These are phyloP conservation scores for Pythium biforme DNA, from an alignment of 352 stramenopile species.

Conservation along the genomic window DNA sequence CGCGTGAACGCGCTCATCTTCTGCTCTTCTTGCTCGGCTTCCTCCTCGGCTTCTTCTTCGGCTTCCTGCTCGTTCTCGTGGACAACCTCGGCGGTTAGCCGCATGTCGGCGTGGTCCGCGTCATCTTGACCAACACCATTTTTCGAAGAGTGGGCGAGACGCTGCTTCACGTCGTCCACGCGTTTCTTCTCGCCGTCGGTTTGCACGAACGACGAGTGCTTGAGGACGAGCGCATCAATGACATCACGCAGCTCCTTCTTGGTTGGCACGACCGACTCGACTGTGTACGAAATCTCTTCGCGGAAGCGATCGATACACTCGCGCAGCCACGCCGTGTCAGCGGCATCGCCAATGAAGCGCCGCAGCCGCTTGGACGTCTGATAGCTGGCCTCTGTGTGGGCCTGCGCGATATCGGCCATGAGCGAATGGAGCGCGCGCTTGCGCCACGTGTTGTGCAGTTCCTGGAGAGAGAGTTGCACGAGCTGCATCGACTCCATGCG, in stretches of 20 bases:
- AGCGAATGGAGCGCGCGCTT: conserved; percentile 94
- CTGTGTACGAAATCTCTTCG: conserved; percentile 77
- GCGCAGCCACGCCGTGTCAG: conserved; percentile 50
- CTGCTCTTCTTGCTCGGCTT: conserved; percentile 89
- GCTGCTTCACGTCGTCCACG: conserved; percentile 56
- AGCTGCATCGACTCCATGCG: conserved; percentile 99
- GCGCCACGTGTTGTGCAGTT: conserved; percentile 98
- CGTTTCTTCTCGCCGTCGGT: conserved; percentile 46
- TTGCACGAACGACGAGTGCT: conserved; percentile 61
- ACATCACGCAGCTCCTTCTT: conserved; percentile 75
- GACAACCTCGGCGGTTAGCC: conserved; percentile 82
- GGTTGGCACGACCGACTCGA: conserved; percentile 59
- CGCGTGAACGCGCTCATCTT: conserved; percentile 91
- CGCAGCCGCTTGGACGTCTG: conserved; percentile 47
- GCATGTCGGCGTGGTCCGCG: conserved; percentile 66
- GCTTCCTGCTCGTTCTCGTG: conserved; percentile 90
- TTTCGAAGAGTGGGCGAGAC: conserved; percentile 56
- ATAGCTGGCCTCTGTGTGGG: conserved; percentile 7
- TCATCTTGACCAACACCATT: conserved; percentile 44
- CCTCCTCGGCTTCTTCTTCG: conserved; percentile 86
- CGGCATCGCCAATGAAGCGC: conserved; percentile 57
- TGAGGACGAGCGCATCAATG: conserved; percentile 54
- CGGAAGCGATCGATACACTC: conserved; percentile 74
- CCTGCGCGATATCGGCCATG: conserved; percentile 36
- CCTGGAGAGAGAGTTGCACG: conserved; percentile 95